Percentiles rank a stretch among this genome's conserved stretches.
Conservation (phyloP, 2,329 filamentous ascomycete genomes). For the Aaosphaeria arxii region DNA sequence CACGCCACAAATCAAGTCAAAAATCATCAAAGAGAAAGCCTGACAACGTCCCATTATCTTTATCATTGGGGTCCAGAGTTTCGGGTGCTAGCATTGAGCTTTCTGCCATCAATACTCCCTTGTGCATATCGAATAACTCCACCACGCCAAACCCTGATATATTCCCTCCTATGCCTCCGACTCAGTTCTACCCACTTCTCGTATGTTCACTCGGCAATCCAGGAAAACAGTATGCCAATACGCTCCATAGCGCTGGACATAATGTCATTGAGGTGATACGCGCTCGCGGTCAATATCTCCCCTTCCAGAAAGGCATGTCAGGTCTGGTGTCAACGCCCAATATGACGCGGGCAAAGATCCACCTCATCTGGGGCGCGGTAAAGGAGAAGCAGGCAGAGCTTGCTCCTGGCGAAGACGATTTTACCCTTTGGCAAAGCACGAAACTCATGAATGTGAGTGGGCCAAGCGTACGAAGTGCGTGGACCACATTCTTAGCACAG, state of each 20-base stretch:
- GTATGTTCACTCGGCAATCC: constrained; percentile 89
- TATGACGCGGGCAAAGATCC: constrained; percentile 33
- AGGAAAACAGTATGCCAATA: constrained; percentile 62
- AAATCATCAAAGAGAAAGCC: too few species aligned
- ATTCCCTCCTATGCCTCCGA: constrained; percentile 1
- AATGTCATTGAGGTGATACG: constrained; percentile 50
- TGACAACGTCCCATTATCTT: too few species aligned
- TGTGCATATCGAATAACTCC: too few species aligned
- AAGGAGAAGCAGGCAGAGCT: not conserved
- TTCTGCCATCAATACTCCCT: too few species aligned
- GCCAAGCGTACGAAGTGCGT: constrained; percentile 63
- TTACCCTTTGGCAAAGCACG: constrained; percentile 71
- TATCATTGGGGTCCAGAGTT: too few species aligned
- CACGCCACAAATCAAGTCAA: too few species aligned
- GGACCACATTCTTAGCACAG: constrained; percentile 49
- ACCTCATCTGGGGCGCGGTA: constrained; percentile 40
- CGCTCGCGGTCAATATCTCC: constrained; percentile 17
- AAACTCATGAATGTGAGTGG: constrained; percentile 85
- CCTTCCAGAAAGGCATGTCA: constrained; percentile 25
- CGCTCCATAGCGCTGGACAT: constrained; percentile 86
- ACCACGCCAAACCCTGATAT: too few species aligned
- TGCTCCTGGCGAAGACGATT: constrained; percentile 33
- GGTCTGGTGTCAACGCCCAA: constrained; percentile 27
- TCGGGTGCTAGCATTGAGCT: too few species aligned
- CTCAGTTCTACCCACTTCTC: constrained; percentile 54